Base-by-base conservation (phyloP, 139 green algal species). In the Coelastrella sp. region DNA sequence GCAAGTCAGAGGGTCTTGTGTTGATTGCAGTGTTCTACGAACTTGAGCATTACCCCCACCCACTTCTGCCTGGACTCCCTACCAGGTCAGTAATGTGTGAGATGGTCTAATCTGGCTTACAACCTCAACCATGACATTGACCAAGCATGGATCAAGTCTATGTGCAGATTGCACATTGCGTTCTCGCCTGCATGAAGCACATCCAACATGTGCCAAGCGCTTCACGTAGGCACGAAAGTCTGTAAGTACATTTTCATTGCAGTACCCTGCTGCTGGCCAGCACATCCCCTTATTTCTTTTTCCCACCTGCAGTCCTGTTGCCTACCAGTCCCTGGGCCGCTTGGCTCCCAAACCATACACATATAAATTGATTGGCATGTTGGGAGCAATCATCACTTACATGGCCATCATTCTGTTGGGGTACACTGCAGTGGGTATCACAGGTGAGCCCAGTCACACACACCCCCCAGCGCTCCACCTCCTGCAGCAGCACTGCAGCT, bases 391-490 rank as follows among this genome's bases (percentile, higher is more conserved):
- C 63, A n/a, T 94, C 0, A 87, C 81, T 3, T 91, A 91, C 17
- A 72, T 87, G 63, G 66, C 63, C 11, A 76, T 93, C 15, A 94
- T 95, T 65, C 80, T 93, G 56, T 14, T 83, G 12, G 95, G 95
- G 15, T 97, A 97, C 92, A 81, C 92, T 27, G 60, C 81, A 4
- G 94, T 96, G n/a, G 91, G 91, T 7, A 59, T 89, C 1, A 65
- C 81, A 65, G 86, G 82, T 92, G 61, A 63, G 12, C 1, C 11
- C n/a, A 59, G 19, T 0, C 15, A 19, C 35, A 49, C 35, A n/a
- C n/a, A n/a, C n/a, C n/a, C n/a, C 35, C 35, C 35, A 49, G 3
- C 35, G 35, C 35, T 49, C 35, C 35, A 49, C 35, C 35, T 49
- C 35, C 35, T 49, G 35, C 35, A 49, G 35, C 35, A 49, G 35